phyloP scores from a whole-genome alignment of 345 rosid species.

The Eucalyptus pauciflora region DNA sequence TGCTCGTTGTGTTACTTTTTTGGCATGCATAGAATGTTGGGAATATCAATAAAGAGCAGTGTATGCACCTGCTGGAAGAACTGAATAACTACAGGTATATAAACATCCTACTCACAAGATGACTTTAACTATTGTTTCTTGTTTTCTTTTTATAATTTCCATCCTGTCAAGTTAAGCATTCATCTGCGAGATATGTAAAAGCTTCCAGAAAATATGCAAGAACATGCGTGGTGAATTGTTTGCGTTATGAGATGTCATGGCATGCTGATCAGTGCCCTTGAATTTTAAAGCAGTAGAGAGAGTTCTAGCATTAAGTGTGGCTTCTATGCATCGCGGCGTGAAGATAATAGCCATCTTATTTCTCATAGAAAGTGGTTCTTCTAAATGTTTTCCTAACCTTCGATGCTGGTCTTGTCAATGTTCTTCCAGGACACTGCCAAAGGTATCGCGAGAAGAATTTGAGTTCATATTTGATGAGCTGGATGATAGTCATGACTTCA shows the following conservation, averaged over 20 bases:
- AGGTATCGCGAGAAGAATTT: conserved; percentile 74
- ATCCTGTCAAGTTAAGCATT: not conserved
- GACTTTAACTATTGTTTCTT: not conserved
- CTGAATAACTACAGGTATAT: conserved; percentile 79
- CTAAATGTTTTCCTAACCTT: not conserved
- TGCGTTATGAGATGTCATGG: not conserved
- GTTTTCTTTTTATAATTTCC: not conserved
- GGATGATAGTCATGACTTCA: conserved; percentile 88
- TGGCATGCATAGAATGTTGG: conserved; percentile 44
- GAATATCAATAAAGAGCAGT: conserved; percentile 62
- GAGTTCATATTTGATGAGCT: conserved; percentile 82
- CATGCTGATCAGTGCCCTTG: not conserved
- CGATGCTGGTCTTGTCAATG: not conserved
- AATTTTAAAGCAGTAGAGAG: not conserved
- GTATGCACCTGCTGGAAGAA: conserved; percentile 64
- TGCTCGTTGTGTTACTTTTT: not conserved
- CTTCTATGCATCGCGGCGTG: not conserved
- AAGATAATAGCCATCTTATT: not conserved
- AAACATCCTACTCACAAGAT: not conserved
- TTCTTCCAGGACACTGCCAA: conserved; percentile 66
- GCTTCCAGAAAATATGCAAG: not conserved
- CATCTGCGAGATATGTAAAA: not conserved
- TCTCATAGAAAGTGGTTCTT: not conserved
- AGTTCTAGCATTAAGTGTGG: not conserved
- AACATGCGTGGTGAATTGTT: not conserved